phyloP scores from a whole-genome alignment of 306 rosid species.

The Luffa aegyptiaca region DNA sequence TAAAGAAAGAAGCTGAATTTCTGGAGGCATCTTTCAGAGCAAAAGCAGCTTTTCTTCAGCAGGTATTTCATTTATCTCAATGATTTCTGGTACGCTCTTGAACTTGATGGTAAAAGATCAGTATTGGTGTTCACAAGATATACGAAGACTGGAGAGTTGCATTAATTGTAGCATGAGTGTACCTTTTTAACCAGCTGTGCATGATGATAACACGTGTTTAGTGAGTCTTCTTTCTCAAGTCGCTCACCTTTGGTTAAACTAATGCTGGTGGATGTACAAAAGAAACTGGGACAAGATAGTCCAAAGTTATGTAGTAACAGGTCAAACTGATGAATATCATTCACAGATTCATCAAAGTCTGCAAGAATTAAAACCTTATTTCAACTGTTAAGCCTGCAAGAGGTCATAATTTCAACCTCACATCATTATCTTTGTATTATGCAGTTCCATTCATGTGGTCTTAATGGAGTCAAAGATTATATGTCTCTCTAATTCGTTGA shows the following conservation, averaged over 20 bases:
- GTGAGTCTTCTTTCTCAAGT: not conserved
- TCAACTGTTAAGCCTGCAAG: not conserved
- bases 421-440: not conserved
- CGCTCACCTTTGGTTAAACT: not conserved
- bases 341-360: not conserved
- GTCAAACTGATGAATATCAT: not conserved
- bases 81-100: not conserved
- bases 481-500: not conserved
- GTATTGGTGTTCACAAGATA: not conserved
- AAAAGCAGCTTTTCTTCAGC: constrained; percentile 79
- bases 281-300: not conserved
- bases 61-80: constrained; percentile 29
- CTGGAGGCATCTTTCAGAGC: constrained; percentile 94
- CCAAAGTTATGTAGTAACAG: not conserved
- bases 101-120: not conserved
- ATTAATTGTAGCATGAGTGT: not conserved
- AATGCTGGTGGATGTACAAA: not conserved
- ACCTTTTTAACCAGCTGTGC: not conserved
- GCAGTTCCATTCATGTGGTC: not conserved
- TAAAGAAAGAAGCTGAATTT: constrained; percentile 93
- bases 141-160: not conserved
- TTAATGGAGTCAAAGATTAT: not conserved
- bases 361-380: not conserved
- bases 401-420: not conserved
- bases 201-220: not conserved